phyloP scores from a whole-genome alignment of 495 filamentous ascomycete genomes.

The Clohesyomyces aquaticus region DNA sequence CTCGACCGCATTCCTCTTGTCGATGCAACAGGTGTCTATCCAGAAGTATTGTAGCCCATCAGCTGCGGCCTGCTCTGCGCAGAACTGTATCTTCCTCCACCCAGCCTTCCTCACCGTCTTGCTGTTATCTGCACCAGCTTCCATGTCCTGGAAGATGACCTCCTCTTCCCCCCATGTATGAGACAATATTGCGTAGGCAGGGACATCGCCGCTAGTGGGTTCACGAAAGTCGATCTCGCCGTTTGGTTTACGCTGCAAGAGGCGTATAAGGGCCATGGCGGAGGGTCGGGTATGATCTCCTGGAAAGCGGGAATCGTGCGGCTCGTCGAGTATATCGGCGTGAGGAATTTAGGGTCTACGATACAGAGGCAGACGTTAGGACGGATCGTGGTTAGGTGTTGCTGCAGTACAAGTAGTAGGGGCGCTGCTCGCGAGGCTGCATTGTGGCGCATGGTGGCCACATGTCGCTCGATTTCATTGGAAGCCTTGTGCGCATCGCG shows the following conservation, averaged over 20 bases:
- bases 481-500: too few species aligned
- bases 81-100: slow-evolving; percentile 28
- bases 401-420: slow-evolving; percentile 6
- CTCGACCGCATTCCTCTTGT: slow-evolving; percentile 20
- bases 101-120: slow-evolving; percentile 20
- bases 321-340: slow-evolving; percentile 16
- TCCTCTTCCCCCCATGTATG: slow-evolving; percentile 25
- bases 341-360: slow-evolving; percentile 19
- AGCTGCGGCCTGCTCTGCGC: slow-evolving; percentile 9
- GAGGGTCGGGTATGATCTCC: slow-evolving; percentile 14
- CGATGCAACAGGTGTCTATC: slow-evolving; percentile 22
- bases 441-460: slow-evolving; percentile 27
- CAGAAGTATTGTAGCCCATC: slow-evolving; percentile 4
- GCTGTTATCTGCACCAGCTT: slow-evolving; percentile 10
- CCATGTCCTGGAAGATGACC: slow-evolving; percentile 22
- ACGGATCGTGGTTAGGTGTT: slow-evolving; percentile 9
- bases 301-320: slow-evolving; percentile 15
- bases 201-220: slow-evolving; percentile 21
- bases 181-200: slow-evolving; percentile 32
- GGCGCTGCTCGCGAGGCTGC: slow-evolving; percentile 31
- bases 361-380: slow-evolving; percentile 21
- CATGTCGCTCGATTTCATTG: slow-evolving; percentile 12
- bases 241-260: slow-evolving; percentile 27
- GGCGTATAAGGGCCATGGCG: slow-evolving; percentile 30
- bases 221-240: slow-evolving; percentile 26